These are phyloP conservation scores for Globisporangium canariense DNA, from an alignment of 352 stramenopile genomes.

Conservation along the genomic window DNA sequence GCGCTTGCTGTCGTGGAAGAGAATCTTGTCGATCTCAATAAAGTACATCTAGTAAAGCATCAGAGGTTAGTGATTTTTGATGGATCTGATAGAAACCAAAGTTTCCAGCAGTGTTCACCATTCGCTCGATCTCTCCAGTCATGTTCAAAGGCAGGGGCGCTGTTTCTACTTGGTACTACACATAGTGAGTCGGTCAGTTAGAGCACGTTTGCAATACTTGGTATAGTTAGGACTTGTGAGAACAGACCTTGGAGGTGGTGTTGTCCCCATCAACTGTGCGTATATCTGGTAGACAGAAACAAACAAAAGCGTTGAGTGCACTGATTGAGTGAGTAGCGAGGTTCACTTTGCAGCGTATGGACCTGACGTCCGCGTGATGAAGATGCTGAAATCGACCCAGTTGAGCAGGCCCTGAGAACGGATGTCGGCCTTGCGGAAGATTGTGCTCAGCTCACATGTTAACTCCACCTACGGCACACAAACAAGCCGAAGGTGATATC, in stretches of 20 bases:
- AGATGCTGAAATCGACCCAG: constrained; percentile 46
- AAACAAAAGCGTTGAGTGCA: background rate
- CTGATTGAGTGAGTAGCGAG: background rate
- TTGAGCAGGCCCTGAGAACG: constrained; percentile 24
- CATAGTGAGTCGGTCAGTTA: background rate
- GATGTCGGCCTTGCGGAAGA: constrained; percentile 45
- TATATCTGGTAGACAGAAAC: background rate
- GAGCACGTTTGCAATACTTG: background rate
- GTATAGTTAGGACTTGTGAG: no score
- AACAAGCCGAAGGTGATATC: background rate
- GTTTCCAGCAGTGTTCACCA: constrained; percentile 23
- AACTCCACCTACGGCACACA: constrained; percentile 25
- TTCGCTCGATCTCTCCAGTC: constrained; percentile 37
- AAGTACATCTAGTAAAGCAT: constrained; percentile 27
- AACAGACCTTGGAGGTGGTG: constrained; percentile 6
- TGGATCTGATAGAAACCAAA: no score
- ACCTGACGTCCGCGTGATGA: constrained; percentile 42
- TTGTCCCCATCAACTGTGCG: constrained; percentile 9
- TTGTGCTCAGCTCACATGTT: constrained; percentile 27
- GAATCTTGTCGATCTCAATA: constrained; percentile 30
- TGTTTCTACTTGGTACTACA: constrained; percentile 30
- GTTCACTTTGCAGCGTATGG: background rate
- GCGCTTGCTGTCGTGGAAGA: constrained; percentile 31
- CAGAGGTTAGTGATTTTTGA: background rate
- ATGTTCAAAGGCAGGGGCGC: constrained; percentile 27